These are phyloP conservation scores for Claviceps paspali DNA, from an alignment of 2,329 filamentous ascomycete genomes.

Conservation along the genomic window DNA sequence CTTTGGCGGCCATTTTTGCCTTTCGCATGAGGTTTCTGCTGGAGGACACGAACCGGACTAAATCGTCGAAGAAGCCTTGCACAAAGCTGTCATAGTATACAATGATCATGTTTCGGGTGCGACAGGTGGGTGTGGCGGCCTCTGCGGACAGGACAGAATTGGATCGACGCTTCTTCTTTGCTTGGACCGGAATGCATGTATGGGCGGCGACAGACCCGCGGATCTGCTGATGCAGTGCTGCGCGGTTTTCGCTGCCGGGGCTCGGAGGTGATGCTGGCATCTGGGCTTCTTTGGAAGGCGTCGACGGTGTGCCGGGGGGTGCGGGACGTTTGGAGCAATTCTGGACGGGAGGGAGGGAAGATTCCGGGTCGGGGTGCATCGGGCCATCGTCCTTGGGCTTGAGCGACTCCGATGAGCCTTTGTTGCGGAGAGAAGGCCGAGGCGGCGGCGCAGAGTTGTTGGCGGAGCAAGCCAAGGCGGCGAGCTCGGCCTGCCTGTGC, in stretches of 20 bases:
- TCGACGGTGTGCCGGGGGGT: slow-evolving; percentile 10
- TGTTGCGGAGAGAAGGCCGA: slow-evolving; percentile 33
- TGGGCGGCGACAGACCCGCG: slow-evolving; percentile 31
- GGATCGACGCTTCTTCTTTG: slow-evolving; percentile 34
- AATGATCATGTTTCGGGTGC: slow-evolving; percentile 60
- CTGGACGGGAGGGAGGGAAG: neutral
- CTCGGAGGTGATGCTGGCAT: slow-evolving; percentile 14
- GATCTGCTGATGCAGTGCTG: slow-evolving; percentile 20
- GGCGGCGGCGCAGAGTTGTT: slow-evolving; percentile 14
- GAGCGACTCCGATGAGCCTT: slow-evolving; percentile 38
- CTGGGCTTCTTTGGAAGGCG: slow-evolving; percentile 6
- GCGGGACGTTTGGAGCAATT: slow-evolving; percentile 2
- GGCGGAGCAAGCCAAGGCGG: slow-evolving; percentile 24
- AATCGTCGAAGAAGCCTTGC: slow-evolving; percentile 64
- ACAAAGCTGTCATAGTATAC: slow-evolving; percentile 89
- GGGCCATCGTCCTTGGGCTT: slow-evolving; percentile 31
- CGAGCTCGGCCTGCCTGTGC: slow-evolving; percentile 44
- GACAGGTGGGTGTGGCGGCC: slow-evolving; percentile 40
- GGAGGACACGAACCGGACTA: slow-evolving; percentile 68
- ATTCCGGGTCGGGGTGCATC: slow-evolving; percentile 10
- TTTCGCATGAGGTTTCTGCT: slow-evolving; percentile 76
- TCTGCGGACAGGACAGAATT: slow-evolving; percentile 36
- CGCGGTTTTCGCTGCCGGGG: slow-evolving; percentile 7
- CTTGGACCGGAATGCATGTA: slow-evolving; percentile 29
- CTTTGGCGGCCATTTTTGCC: slow-evolving; percentile 68